phyloP scores from a whole-genome alignment of 768 basidiomycete genomes.

The Dentipellis sp. region DNA sequence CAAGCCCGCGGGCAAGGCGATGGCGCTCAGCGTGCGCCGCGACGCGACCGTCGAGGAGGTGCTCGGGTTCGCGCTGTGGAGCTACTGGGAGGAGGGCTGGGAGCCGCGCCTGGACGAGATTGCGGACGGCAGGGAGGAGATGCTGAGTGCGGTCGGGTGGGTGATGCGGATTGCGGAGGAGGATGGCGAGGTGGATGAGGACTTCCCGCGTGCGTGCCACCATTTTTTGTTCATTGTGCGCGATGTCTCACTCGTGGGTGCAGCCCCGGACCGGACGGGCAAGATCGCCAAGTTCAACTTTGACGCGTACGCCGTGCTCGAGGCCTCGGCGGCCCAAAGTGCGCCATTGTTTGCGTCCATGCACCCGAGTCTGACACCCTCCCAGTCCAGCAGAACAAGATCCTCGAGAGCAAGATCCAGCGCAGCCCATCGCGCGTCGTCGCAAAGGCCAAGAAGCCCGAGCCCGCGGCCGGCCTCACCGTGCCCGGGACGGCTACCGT shows the following conservation, averaged over 20 bases:
- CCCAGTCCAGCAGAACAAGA: constrained; percentile 67
- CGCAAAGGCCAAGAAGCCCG: constrained; percentile 49
- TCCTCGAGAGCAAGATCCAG: constrained; percentile 72
- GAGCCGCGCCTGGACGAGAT: constrained; percentile 68
- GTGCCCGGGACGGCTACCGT: constrained; percentile 15
- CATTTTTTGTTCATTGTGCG: neutral
- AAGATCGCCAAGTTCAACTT: constrained; percentile 85
- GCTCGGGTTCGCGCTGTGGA: constrained; percentile 86
- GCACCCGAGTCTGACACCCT: neutral
- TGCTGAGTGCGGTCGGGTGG: constrained; percentile 80
- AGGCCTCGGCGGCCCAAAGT: constrained; percentile 68
- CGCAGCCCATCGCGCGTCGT: constrained; percentile 70
- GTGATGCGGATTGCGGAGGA: constrained; percentile 89
- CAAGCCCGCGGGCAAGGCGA: constrained; percentile 47
- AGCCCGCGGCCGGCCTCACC: constrained; percentile 28
- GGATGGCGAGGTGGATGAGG: constrained; percentile 97
- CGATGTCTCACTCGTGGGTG: constrained; percentile 3
- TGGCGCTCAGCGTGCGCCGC: constrained; percentile 69
- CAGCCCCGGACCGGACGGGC: constrained; percentile 84
- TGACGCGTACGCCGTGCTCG: constrained; percentile 81
- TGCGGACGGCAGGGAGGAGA: constrained; percentile 37
- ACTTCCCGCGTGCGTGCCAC: constrained; percentile 78
- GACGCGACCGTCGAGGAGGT: constrained; percentile 95
- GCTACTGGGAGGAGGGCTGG: constrained; percentile 88
- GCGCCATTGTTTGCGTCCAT: neutral